phyloP scores from a whole-genome alignment of 306 rosid genomes.

The Oxytropis ochrocephala region DNA sequence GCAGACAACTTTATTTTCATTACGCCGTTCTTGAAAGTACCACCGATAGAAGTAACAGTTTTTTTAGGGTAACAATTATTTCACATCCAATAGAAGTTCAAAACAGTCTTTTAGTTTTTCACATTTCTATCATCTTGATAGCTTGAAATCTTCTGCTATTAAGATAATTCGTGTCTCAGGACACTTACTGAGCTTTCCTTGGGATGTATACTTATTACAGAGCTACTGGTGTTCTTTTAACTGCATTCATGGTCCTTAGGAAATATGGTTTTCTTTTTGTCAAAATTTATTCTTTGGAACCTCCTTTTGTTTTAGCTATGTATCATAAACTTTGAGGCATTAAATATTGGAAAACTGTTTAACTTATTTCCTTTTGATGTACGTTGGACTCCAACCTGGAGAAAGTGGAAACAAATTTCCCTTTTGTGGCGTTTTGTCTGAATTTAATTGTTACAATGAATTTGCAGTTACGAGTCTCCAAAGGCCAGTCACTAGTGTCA shows the following conservation, averaged over 20 bases:
- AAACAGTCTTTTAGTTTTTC: background rate
- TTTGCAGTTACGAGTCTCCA: conserved; percentile 66
- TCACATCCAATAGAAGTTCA: background rate
- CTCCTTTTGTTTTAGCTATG: background rate
- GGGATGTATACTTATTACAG: background rate
- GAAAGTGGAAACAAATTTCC: background rate
- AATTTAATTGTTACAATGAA: conserved; percentile 6
- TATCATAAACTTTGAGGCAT: background rate
- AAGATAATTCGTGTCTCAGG: background rate
- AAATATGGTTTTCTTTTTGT: background rate
- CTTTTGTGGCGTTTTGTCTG: background rate
- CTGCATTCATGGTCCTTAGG: background rate
- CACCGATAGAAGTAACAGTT: background rate
- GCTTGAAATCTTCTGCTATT: background rate
- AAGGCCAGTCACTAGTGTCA: conserved; percentile 46
- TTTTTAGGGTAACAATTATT: background rate
- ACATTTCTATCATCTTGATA: background rate
- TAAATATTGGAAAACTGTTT: background rate
- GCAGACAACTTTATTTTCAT: background rate
- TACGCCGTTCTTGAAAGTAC: background rate
- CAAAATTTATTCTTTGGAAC: background rate
- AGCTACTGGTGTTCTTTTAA: background rate
- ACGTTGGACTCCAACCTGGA: background rate
- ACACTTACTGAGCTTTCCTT: background rate
- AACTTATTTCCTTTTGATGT: background rate